A percentile compares a stretch with the other conserved stretches of the same genome.
phyloP scores from a whole-genome alignment of 176 grass and related monocot species.

The Calamus simplicifolius region DNA sequence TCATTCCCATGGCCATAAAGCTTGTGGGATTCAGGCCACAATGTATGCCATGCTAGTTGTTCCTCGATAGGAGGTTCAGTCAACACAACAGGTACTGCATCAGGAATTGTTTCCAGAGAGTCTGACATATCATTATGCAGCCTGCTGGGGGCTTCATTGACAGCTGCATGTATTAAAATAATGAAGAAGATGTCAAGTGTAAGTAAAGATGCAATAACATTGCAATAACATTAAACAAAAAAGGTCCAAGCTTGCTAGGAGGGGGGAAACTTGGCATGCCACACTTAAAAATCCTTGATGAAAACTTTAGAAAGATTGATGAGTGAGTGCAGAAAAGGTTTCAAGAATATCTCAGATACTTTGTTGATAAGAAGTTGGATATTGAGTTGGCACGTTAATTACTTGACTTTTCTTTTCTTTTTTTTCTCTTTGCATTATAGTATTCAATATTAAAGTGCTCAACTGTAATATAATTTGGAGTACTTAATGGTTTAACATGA shows the following conservation, averaged over 20 bases:
- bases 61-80: conserved; percentile 86
- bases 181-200: conserved; percentile 22
- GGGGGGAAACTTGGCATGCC: no score
- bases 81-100: conserved; percentile 83
- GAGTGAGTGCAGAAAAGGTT: no score
- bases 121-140: conserved; percentile 50
- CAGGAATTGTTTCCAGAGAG: conserved; percentile 82
- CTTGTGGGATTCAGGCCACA: conserved; percentile 98
- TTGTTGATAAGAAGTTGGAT: no score
- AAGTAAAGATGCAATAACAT: background rate
- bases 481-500: no score
- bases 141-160: conserved; percentile 30
- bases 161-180: conserved; percentile 32
- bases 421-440: no score
- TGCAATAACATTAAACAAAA: background rate
- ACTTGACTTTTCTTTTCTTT: no score
- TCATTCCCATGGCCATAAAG: conserved; percentile 95
- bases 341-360: no score
- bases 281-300: no score
- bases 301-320: no score
- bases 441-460: no score
- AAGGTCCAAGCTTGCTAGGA: background rate
- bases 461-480: no score
- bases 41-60: conserved; percentile 81
- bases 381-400: no score